A percentile compares a stretch with the other conserved stretches of the same genome.
These are phyloP conservation scores for Fusarium sp. DNA, from an alignment of 2,329 filamentous ascomycete genomes.

Conservation along the genomic window DNA sequence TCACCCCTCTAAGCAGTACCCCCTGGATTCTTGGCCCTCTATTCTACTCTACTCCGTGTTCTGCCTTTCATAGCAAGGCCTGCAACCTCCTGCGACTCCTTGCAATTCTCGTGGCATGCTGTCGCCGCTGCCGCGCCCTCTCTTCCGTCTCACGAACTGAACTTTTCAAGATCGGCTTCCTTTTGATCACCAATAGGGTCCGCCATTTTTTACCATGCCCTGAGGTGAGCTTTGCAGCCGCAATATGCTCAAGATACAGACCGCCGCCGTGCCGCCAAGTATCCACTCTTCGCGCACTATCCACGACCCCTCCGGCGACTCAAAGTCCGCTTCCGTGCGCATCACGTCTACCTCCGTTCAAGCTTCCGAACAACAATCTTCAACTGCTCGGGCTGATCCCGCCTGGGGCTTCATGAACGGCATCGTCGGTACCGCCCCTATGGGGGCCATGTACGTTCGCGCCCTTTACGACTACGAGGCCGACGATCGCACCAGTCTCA, in stretches of 20 bases:
- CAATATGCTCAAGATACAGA: slow-evolving; percentile 49
- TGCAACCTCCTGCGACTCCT: slow-evolving; percentile 37
- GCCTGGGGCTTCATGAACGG: slow-evolving; percentile 65
- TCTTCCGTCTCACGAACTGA: slow-evolving; percentile 27
- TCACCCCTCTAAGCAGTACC: slow-evolving; percentile 36
- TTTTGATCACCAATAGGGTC: slow-evolving; percentile 46
- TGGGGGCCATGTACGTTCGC: slow-evolving; percentile 86
- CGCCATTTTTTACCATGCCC: slow-evolving; percentile 50
- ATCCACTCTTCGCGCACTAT: slow-evolving; percentile 48
- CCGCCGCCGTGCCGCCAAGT: slow-evolving; percentile 48
- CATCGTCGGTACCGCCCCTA: slow-evolving; percentile 67
- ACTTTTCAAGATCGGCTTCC: slow-evolving; percentile 30
- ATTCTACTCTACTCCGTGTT: slow-evolving; percentile 19
- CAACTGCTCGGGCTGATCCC: slow-evolving; percentile 44
- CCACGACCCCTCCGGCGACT: slow-evolving; percentile 47
- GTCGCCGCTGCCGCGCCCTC: slow-evolving; percentile 29
- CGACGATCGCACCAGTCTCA: slow-evolving; percentile 95
- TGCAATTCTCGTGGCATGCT: slow-evolving; percentile 36
- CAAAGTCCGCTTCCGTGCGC: slow-evolving; percentile 45
- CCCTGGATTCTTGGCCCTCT: slow-evolving; percentile 35
- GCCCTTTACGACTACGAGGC: slow-evolving; percentile 98
- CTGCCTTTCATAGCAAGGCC: slow-evolving; percentile 29
- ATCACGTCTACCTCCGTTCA: slow-evolving; percentile 43
- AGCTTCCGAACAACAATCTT: slow-evolving; percentile 41
- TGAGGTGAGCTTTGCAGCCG: slow-evolving; percentile 50